These are phyloP conservation scores for Hemisphaericaspora xylanilytica DNA, from an alignment of 1,139 yeast genomes.

Conservation along the genomic window DNA sequence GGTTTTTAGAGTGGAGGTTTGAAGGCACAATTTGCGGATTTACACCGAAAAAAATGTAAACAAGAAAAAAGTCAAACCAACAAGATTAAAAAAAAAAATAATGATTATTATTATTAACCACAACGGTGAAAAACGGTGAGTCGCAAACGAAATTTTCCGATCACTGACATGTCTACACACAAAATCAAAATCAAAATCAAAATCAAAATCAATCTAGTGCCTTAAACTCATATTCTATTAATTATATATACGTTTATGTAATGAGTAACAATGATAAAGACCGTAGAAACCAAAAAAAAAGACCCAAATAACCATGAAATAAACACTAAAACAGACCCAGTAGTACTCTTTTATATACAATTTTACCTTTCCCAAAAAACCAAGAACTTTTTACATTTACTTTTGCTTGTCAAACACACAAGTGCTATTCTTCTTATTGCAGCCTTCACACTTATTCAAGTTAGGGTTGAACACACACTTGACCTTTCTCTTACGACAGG, in stretches of 20 bases:
- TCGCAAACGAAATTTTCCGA: neutral
- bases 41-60: too few relatives aligned
- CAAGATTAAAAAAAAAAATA: neutral
- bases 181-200: too few relatives aligned
- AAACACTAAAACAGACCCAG: neutral
- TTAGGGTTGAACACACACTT: constrained; percentile 33
- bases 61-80: neutral
- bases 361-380: too few relatives aligned
- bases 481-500: constrained; percentile 39
- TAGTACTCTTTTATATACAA: too few relatives aligned
- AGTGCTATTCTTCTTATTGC: constrained; percentile 33
- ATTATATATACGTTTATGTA: too few relatives aligned
- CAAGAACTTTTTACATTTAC: too few relatives aligned
- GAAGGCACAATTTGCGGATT: too few relatives aligned
- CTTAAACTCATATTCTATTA: too few relatives aligned
- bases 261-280: too few relatives aligned
- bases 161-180: neutral
- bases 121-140: neutral
- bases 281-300: neutral
- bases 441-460: constrained; percentile 35
- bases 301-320: neutral
- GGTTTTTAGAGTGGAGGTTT: too few relatives aligned
- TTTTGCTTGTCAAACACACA: constrained; percentile 27
- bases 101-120: too few relatives aligned
- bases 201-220: too few relatives aligned